Evolutionary conservation across 495 filamentous ascomycete species (phyloP), one percentile per base, ranked within the genome.

Genomic region (Talaromyces trachyspermus): DNA sequence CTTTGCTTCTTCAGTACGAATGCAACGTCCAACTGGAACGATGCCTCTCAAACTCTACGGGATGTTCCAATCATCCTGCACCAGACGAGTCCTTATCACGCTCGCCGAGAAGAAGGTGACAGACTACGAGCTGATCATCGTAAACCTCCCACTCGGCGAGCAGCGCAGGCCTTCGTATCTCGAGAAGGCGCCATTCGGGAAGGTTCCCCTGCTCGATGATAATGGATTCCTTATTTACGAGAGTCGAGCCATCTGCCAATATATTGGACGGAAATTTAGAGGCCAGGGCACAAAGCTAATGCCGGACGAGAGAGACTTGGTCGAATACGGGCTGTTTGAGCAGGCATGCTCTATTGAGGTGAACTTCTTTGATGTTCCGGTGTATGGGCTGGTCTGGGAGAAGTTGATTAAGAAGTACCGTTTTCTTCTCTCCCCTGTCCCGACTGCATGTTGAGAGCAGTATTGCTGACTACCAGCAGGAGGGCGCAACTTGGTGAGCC

Each of bases 1-100:
- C 14, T 32, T 32, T n/a, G 3, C 29, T 9, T 32, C 29, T 9
- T n/a, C 3, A 32, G 10, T 10, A 32, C 10, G 14, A 32, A n/a
- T 32, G 14, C 29, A 19, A 49, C 14, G 14, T 5, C 17, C 17
- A 49, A 50, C 12, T 25, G 45, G 51, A 22, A 60, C 46, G 37
- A 63, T 63, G 58, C 58, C 51, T 32, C 36, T 63, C 43, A 63
- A 56, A 47, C 15, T 63, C 43, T 48, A 61, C 46, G 53, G 58
- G 33, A 18, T 36, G 5, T 30, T 38, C 9, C 29, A 30, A 19
- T 57, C 55, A 7, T 53, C 56, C 23, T 53, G 55, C 55, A 32
- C 29, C 29, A 32, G 29, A 32, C 51, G 49, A 26, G 49, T 53
- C 20, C 32, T 53, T 9, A 36, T 47, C 40, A 48, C 42, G 6